Conservation (phyloP, 2,329 filamentous ascomycete genomes). For the Aspergillus fischeri region DNA sequence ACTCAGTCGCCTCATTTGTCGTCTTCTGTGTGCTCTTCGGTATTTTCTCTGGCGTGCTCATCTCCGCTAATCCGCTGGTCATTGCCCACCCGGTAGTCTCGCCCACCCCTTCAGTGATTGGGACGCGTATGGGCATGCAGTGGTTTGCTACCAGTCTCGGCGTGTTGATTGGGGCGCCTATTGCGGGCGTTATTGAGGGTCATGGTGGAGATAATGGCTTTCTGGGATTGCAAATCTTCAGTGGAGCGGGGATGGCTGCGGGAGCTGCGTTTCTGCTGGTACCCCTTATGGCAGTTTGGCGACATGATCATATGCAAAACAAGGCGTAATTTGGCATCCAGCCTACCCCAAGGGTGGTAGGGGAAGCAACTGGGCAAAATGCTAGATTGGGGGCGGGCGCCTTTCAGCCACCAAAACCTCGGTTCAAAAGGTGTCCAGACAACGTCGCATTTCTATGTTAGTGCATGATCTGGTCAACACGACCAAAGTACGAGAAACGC, state of each 20-base stretch:
- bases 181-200: conserved; percentile 2
- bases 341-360: no score
- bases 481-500: no score
- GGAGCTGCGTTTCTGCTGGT: conserved; percentile 1
- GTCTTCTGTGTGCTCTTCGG: conserved; percentile 5
- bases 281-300: background rate
- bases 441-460: no score
- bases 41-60: conserved; percentile 2
- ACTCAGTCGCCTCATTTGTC: background rate
- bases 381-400: no score
- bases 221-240: conserved; percentile 3
- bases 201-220: background rate
- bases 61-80: conserved; percentile 4
- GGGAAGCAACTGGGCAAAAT: no score
- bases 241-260: background rate
- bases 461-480: no score
- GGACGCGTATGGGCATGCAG: conserved; percentile 9
- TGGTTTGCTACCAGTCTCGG: conserved; percentile 7
- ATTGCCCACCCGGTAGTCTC: conserved; percentile 10
- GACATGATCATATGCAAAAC: background rate
- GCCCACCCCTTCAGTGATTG: conserved; percentile 1
- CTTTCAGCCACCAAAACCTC: no score
- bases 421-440: no score
- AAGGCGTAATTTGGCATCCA: background rate
- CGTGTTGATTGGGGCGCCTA: conserved; percentile 6